Percentiles rank a stretch among this genome's conserved stretches.
These are phyloP conservation scores for Magnusiomyces magnusii DNA, from an alignment of 1,139 yeast genomes.

Conservation along the genomic window DNA sequence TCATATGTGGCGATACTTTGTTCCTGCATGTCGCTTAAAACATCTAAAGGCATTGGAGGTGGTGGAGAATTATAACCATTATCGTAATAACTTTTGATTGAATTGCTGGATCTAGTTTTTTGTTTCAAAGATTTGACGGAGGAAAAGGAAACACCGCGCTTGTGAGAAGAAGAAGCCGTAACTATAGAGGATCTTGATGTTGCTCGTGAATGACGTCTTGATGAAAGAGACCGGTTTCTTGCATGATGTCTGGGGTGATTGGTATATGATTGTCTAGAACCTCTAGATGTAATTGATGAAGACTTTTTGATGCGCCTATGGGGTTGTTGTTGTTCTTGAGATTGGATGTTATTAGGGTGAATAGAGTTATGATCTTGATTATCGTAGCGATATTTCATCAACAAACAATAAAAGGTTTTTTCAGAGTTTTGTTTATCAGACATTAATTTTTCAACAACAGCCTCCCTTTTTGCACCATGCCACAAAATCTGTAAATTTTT, in stretches of 20 bases:
- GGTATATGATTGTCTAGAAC: not conserved
- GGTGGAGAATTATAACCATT: slow-evolving; percentile 5
- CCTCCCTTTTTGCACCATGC: slow-evolving; percentile 71
- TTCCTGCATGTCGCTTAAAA: slow-evolving; percentile 2
- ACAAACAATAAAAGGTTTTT: slow-evolving; percentile 78
- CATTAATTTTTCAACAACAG: slow-evolving; percentile 52
- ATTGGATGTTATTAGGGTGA: not conserved
- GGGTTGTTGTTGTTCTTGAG: not conserved
- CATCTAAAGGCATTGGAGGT: slow-evolving; percentile 15
- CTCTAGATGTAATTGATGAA: not conserved
- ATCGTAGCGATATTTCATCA: slow-evolving; percentile 77
- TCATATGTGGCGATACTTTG: not conserved
- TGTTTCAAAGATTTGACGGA: slow-evolving; percentile 3
- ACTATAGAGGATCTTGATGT: slow-evolving; percentile 7
- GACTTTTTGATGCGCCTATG: not conserved
- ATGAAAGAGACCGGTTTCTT: slow-evolving; percentile 6
- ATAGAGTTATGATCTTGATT: slow-evolving; percentile 36
- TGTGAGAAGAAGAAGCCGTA: slow-evolving; percentile 7
- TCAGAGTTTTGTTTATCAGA: slow-evolving; percentile 65
- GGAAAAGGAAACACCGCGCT: slow-evolving; percentile 8
- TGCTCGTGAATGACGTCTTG: slow-evolving; percentile 6
- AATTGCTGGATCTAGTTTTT: slow-evolving; percentile 2
- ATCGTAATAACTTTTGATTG: slow-evolving; percentile 1
- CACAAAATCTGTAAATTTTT: slow-evolving; percentile 81
- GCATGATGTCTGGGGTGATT: slow-evolving; percentile 8